Percentiles rank a stretch among this genome's conserved stretches.
Conservation (phyloP, 2,329 filamentous ascomycete genomes). For the Claviceps sp. region DNA sequence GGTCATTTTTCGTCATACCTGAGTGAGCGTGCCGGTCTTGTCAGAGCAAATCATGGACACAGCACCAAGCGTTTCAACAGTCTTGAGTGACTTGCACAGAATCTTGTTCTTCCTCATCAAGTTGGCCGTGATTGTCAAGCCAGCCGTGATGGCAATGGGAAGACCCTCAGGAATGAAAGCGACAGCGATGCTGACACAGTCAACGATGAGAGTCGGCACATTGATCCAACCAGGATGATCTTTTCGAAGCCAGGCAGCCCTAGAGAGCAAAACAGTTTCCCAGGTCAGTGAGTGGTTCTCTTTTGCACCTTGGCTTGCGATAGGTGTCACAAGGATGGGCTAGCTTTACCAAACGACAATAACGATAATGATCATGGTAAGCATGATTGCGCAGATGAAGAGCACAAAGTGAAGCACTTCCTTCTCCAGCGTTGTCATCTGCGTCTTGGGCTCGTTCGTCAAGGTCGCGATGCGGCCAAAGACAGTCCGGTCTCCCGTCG, state of each 20-base stretch:
- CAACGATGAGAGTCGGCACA: constrained; percentile 58
- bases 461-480: constrained; percentile 65
- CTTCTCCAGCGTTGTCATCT: constrained; percentile 55
- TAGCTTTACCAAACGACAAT: constrained; percentile 47
- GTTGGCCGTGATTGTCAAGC: constrained; percentile 62
- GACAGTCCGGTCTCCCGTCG: constrained; percentile 59
- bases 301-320: not conserved
- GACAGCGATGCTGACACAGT: constrained; percentile 58
- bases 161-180: constrained; percentile 67
- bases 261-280: constrained; percentile 13
- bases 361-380: constrained; percentile 50
- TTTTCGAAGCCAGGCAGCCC: constrained; percentile 56
- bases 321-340: too few relatives aligned
- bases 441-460: constrained; percentile 54
- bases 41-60: constrained; percentile 66
- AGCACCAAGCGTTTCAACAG: constrained; percentile 60
- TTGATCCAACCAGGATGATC: constrained; percentile 58
- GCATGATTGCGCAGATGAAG: constrained; percentile 55
- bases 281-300: too few relatives aligned
- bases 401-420: constrained; percentile 62
- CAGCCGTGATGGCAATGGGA: constrained; percentile 55
- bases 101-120: constrained; percentile 67
- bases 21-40: constrained; percentile 60
- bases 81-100: constrained; percentile 68
- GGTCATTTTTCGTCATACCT: constrained; percentile 20